Conservation (phyloP, 768 basidiomycete species). For the Pleurotus cornucopiae region DNA sequence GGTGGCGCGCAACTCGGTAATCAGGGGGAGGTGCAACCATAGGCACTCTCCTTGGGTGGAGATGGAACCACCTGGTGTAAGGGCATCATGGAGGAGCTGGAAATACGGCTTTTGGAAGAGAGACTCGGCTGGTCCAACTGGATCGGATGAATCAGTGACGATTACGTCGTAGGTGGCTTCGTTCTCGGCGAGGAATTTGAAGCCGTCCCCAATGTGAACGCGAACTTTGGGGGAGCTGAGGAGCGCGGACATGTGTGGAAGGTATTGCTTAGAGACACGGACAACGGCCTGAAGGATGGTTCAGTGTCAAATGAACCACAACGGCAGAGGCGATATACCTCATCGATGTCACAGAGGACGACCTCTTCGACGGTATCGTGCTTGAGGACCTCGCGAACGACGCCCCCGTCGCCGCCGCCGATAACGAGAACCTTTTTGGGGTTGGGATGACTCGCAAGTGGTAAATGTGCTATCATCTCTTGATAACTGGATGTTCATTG, state of each 20-base stretch:
- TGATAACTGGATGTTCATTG: constrained; percentile 66
- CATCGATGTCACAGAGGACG: constrained; percentile 96
- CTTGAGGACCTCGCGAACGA: constrained; percentile 95
- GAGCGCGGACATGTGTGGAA: constrained; percentile 90
- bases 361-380: constrained; percentile 88
- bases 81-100: constrained; percentile 85
- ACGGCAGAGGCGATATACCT: constrained; percentile 41
- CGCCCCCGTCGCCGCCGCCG: constrained; percentile 97
- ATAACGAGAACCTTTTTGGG: constrained; percentile 96
- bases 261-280: constrained; percentile 87
- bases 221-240: constrained; percentile 77
- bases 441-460: constrained; percentile 94
- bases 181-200: constrained; percentile 92
- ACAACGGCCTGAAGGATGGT: constrained; percentile 68
- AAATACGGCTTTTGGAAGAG: constrained; percentile 99
- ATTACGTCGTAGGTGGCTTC: constrained; percentile 71
- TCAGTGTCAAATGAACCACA: background rate
- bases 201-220: constrained; percentile 90
- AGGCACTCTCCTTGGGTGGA: constrained; percentile 95
- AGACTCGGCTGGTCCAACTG: constrained; percentile 89
- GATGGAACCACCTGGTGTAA: constrained; percentile 86
- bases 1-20: constrained; percentile 66
- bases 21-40: constrained; percentile 91
- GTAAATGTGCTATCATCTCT: constrained; percentile 98
- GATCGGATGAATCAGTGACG: constrained; percentile 98